Evolutionary conservation across 176 grass and related monocot species (phyloP).

Genomic region (Lolium rigidum): DNA sequence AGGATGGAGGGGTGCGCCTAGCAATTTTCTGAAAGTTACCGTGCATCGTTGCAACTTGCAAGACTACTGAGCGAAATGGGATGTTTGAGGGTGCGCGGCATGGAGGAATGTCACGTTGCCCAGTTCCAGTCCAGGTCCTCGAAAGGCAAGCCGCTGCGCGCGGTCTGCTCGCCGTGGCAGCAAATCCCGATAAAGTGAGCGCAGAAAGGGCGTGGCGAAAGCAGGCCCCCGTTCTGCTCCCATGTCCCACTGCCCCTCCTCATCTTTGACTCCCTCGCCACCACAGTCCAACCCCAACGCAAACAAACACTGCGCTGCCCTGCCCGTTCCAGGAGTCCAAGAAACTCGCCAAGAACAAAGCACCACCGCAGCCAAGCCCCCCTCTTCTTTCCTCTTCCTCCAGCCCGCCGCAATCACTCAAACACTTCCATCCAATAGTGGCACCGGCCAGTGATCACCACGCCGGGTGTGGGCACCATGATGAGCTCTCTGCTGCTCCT

Average conservation of each 20-base stretch:
- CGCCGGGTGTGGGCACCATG: background rate
- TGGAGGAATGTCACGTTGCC: conserved; percentile 9
- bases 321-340: conserved; percentile 23
- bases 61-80: background rate
- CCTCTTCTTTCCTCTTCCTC: background rate
- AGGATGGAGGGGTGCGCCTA: background rate
- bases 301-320: background rate
- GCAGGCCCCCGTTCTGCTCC: conserved; percentile 27
- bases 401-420: background rate
- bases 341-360: conserved; percentile 17
- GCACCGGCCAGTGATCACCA: background rate
- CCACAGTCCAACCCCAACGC: background rate
- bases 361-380: background rate
- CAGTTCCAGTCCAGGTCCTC: background rate
- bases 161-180: background rate
- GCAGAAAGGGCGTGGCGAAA: conserved; percentile 57
- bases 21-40: background rate
- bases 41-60: no score
- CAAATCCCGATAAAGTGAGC: conserved; percentile 65
- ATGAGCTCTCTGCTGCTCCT: conserved; percentile 19
- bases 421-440: background rate
- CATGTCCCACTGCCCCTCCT: conserved; percentile 12
- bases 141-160: conserved; percentile 37
- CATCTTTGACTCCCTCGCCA: conserved; percentile 55
- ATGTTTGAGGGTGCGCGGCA: background rate